These are phyloP conservation scores for Plantago elongata DNA, from an alignment of 257 asterid genomes.

Conservation along the genomic window DNA sequence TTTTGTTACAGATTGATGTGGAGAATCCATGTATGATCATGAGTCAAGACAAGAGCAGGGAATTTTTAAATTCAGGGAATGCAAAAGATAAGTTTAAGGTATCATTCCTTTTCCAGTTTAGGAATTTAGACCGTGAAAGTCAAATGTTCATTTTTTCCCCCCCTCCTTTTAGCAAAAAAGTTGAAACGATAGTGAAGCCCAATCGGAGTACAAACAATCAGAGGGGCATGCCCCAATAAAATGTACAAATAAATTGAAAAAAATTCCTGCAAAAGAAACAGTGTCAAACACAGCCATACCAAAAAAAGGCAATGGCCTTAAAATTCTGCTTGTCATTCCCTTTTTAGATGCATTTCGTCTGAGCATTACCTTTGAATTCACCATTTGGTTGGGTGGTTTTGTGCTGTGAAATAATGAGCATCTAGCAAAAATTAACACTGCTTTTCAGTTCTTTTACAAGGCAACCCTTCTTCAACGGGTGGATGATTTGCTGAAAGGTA, in stretches of 20 bases:
- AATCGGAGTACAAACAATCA: no score
- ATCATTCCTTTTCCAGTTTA: slow-evolving; percentile 9
- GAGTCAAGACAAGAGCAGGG: slow-evolving; percentile 98
- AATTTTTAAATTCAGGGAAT: slow-evolving; percentile 87
- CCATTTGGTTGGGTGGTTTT: slow-evolving; percentile 13
- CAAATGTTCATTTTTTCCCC: no score
- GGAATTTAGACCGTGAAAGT: slow-evolving; percentile 10
- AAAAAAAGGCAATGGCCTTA: no score
- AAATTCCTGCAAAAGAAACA: no score
- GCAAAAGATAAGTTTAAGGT: slow-evolving; percentile 93
- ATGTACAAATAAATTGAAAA: no score
- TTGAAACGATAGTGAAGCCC: no score
- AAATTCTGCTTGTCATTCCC: neutral
- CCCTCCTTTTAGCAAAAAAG: no score
- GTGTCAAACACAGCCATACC: no score
- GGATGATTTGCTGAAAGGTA: slow-evolving; percentile 67
- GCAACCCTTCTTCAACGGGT: slow-evolving; percentile 94
- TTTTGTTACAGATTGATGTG: slow-evolving; percentile 76
- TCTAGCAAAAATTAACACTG: slow-evolving; percentile 23
- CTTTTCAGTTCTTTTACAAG: slow-evolving; percentile 83
- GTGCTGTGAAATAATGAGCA: slow-evolving; percentile 2
- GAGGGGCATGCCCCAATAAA: no score
- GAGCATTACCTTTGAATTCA: slow-evolving; percentile 15
- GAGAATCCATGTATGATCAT: slow-evolving; percentile 95
- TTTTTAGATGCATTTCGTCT: slow-evolving; percentile 6